Evolutionary conservation across 108 stramenopile genomes (phyloP).

Genomic region (Schizochytrium sp.): DNA sequence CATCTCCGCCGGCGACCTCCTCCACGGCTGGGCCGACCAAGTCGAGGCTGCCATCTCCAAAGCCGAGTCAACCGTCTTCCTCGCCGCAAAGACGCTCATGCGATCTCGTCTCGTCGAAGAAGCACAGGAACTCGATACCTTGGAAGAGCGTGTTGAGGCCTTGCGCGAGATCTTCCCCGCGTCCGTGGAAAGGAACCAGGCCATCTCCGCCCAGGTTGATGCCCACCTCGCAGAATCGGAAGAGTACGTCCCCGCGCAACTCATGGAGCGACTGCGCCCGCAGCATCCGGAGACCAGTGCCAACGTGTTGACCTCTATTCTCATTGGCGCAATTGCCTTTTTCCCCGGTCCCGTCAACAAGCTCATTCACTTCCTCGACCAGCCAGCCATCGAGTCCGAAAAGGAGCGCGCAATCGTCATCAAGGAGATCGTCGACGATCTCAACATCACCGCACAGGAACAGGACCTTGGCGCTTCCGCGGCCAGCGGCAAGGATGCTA

Average conservation of each 20-base stretch:
- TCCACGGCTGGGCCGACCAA: background rate
- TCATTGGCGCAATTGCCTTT: background rate
- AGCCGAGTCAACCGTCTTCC: background rate
- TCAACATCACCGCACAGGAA: background rate
- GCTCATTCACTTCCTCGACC: background rate
- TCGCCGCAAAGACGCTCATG: slow-evolving; percentile 1
- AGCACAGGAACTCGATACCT: background rate
- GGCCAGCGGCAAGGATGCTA: background rate
- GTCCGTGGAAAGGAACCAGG: background rate
- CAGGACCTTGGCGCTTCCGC: background rate
- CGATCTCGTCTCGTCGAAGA: background rate
- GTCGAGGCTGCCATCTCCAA: background rate
- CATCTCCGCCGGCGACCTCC: background rate
- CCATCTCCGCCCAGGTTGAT: background rate
- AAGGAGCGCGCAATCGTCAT: background rate
- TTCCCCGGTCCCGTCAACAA: slow-evolving; percentile 9
- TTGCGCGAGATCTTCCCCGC: background rate
- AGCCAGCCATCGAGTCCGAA: background rate
- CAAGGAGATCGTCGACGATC: background rate
- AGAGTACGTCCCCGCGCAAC: background rate
- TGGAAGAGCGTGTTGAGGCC: background rate
- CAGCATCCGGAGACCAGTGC: background rate
- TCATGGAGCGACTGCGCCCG: background rate
- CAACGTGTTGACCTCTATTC: background rate
- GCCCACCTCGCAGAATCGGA: background rate